Evolutionary conservation across 2,329 filamentous ascomycete species (phyloP), one percentile per base, ranked within the genome.

Genomic region (Massarina eburnea): DNA sequence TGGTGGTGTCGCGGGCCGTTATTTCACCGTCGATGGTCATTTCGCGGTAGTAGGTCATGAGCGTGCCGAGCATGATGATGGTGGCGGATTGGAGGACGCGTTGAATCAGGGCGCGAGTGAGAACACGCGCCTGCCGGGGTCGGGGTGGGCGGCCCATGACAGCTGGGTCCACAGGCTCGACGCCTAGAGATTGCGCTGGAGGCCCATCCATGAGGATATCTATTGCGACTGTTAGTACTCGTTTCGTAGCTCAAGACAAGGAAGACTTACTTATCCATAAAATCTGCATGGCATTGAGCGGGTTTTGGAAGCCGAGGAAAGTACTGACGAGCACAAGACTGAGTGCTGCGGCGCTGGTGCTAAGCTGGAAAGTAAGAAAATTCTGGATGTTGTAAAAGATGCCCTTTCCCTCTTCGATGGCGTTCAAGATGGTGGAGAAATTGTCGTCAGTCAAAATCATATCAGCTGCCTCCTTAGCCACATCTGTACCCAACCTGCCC

Each of bases 351-450:
- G 95, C 94, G 67, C 91, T 96, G 38, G 94, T 99, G 71, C 91
- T 96, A 46, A 99, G 81, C 75, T 99, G 95, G 73, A 99, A 99
- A 0, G 94, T 97, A 53, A 99, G 80, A 73, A 99, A 99, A 71
- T 99, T 99, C 67, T 99, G 94, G 57, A 99, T 97, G 71, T 99
- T 99, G 80, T 94, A 96, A 73, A 99, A 99, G 58, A 99, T 99
- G 44, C 91, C 94, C 72, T 99, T 99, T 72, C 94, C 95, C 74
- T 99, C 94, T 70, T 99, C 94, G 51, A 99, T 99, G 22, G 94
- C 94, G 48, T 85, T 88, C 9, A 99, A 79, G 52, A 99, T 99
- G 4, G 89, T 94, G 0, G 87, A 89, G 68, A 95, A 94, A 70
- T 94, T 88, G 68, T 95, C 89, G 58, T 94, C 88, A 0, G 89